phyloP scores from a whole-genome alignment of 2,329 filamentous ascomycete genomes.

The Colletotrichum higginsianum region DNA sequence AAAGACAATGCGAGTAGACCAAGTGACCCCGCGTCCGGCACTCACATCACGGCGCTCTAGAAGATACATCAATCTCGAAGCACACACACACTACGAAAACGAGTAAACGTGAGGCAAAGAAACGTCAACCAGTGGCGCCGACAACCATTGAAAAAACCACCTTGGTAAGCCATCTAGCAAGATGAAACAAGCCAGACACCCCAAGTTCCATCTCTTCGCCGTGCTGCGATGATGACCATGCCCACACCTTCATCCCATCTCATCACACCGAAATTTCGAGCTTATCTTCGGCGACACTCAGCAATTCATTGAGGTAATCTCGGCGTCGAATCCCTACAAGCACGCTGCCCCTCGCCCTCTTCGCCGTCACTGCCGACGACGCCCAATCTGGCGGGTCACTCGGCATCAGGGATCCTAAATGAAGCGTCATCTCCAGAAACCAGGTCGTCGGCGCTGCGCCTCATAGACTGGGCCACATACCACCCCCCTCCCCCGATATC shows the following conservation, averaged over 20 bases:
- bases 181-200: not conserved
- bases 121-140: too few relatives aligned
- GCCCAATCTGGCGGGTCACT: not conserved
- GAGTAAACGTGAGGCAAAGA: not conserved
- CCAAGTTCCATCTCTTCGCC: not conserved
- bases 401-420: not conserved
- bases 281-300: not conserved
- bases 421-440: constrained; percentile 11
- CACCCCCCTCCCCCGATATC: too few relatives aligned
- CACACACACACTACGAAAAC: not conserved
- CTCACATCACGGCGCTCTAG: not conserved
- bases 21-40: not conserved
- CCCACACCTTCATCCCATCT: not conserved
- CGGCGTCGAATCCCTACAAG: not conserved
- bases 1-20: too few relatives aligned
- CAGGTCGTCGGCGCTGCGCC: not conserved
- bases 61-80: not conserved
- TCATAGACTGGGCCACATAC: not conserved
- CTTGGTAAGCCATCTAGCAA: too few relatives aligned
- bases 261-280: not conserved
- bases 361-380: not conserved
- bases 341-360: not conserved
- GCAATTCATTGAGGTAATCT: not conserved
- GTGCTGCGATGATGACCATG: not conserved
- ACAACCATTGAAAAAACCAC: too few relatives aligned